Percentiles rank a stretch among this genome's conserved stretches.
These are phyloP conservation scores for Pholiota molesta DNA, from an alignment of 768 basidiomycete genomes.

Conservation along the genomic window DNA sequence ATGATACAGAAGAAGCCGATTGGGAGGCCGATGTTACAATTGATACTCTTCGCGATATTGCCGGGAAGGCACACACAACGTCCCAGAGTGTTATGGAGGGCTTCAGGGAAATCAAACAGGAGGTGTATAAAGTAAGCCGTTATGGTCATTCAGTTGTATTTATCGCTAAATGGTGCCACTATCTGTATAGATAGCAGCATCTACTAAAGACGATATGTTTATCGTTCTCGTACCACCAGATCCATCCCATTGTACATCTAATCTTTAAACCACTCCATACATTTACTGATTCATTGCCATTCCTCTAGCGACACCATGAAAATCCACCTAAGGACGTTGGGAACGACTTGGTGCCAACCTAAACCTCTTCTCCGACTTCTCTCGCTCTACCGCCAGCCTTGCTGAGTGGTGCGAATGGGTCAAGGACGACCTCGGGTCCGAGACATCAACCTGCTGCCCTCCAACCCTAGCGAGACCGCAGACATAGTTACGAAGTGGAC, in stretches of 20 bases:
- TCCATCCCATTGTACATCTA: conserved; percentile 34
- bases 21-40: conserved; percentile 23
- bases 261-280: background rate
- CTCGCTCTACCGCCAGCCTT: conserved; percentile 27
- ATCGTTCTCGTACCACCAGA: conserved; percentile 39
- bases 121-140: conserved; percentile 36
- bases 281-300: conserved; percentile 1
- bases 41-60: conserved; percentile 27
- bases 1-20: conserved; percentile 22
- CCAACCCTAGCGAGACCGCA: conserved; percentile 4
- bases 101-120: conserved; percentile 37
- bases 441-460: conserved; percentile 16
- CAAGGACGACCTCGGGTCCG: conserved; percentile 28
- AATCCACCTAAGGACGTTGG: conserved; percentile 40
- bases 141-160: background rate
- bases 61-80: conserved; percentile 28
- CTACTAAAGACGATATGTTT: conserved; percentile 36
- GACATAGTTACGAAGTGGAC: conserved; percentile 23
- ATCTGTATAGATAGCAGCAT: conserved; percentile 36
- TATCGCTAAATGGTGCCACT: background rate
- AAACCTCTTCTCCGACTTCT: conserved; percentile 35
- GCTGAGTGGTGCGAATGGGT: conserved; percentile 36
- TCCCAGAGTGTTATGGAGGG: conserved; percentile 28
- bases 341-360: conserved; percentile 41
- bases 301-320: conserved; percentile 30